Conservation (phyloP, 257 asterid genomes). For the Primulina eburnea region DNA sequence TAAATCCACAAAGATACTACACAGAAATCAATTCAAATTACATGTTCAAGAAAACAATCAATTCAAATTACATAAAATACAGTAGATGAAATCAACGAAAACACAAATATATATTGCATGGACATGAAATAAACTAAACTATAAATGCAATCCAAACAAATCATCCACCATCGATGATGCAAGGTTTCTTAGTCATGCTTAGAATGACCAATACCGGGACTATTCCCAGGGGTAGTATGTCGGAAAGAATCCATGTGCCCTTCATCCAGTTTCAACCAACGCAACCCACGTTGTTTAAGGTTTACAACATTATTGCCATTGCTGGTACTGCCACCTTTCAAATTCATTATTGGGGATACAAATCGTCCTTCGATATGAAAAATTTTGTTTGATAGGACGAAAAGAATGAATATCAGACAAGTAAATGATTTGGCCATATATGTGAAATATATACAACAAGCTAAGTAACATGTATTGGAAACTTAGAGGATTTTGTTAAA, state of each 20-base stretch:
- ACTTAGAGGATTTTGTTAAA: not conserved
- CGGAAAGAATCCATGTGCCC: conserved; percentile 50
- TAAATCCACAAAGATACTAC: not conserved
- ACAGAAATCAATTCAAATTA: conserved; percentile 7
- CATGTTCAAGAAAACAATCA: not conserved
- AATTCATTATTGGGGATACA: conserved; percentile 4
- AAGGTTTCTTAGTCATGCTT: conserved; percentile 38
- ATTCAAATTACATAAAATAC: conserved; percentile 8
- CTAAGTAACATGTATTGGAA: not conserved
- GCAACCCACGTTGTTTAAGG: conserved; percentile 10
- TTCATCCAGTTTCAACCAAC: conserved; percentile 23
- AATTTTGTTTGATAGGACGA: conserved; percentile 32
- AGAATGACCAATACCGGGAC: conserved; percentile 85
- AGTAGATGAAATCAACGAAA: conserved; percentile 16
- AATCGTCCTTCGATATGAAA: conserved; percentile 37
- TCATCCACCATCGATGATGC: not conserved
- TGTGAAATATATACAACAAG: not conserved
- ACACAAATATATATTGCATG: not conserved
- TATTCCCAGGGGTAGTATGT: conserved; percentile 59
- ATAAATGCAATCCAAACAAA: conserved; percentile 3
- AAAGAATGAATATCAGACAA: conserved; percentile 30
- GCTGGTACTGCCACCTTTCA: not conserved
- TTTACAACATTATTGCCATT: not conserved
- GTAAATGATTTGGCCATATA: conserved; percentile 33
- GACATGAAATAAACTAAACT: not conserved